Percentiles rank a stretch among this genome's conserved stretches.
Conservation (phyloP, 768 basidiomycete species). For the Suillus bovinus region DNA sequence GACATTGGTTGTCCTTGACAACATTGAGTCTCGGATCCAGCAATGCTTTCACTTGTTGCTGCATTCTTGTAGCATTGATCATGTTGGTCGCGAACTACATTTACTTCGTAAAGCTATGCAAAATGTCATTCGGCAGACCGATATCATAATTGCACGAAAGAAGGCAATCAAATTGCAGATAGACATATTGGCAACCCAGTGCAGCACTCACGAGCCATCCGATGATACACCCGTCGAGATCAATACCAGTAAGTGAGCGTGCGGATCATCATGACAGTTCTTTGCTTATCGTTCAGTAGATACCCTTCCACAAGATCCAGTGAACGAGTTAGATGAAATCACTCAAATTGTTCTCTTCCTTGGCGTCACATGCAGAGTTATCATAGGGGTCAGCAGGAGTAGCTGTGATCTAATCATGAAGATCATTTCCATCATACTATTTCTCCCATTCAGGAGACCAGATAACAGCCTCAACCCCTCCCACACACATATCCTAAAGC, state of each 20-base stretch:
- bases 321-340: background rate
- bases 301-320: background rate
- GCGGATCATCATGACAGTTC: background rate
- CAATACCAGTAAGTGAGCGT: background rate
- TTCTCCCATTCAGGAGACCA: background rate
- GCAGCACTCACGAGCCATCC: background rate
- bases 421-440: background rate
- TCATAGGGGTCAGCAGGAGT: conserved; percentile 18
- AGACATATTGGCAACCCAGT: background rate
- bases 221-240: background rate
- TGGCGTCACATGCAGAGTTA: background rate
- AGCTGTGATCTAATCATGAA: conserved; percentile 12
- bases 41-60: background rate
- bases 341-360: background rate
- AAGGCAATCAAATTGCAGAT: background rate
- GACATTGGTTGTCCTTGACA: background rate
- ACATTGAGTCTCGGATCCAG: background rate
- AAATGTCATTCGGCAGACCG: background rate
- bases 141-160: background rate
- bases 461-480: background rate
- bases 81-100: background rate
- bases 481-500: conserved; percentile 3
- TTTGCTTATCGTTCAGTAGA: background rate
- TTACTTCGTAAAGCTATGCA: background rate
- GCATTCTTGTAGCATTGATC: background rate